Conservation (phyloP, 352 stramenopile genomes). For the Phytophthora vignae region DNA sequence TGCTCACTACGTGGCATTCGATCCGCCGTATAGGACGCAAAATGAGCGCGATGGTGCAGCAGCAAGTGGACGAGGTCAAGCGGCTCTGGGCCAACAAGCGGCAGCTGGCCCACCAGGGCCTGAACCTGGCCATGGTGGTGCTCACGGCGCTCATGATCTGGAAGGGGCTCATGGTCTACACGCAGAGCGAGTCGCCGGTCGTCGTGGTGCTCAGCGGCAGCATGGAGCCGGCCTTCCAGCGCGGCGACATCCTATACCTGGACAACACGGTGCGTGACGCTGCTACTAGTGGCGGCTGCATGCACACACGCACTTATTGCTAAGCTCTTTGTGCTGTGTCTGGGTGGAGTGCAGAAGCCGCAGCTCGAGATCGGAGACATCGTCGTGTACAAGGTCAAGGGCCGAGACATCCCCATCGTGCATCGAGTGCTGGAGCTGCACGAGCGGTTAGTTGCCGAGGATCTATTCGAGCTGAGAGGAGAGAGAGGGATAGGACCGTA, state of each 20-base stretch:
- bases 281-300: too few relatives aligned
- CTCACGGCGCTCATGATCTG: conserved; percentile 99
- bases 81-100: conserved; percentile 99
- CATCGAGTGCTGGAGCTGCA: conserved; percentile 99
- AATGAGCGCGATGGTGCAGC: conserved; percentile 73
- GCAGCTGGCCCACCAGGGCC: conserved; percentile 95
- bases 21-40: background rate
- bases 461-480: background rate
- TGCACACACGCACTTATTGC: too few relatives aligned
- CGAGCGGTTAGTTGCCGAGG: conserved; percentile 65
- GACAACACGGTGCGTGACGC: conserved; percentile 88
- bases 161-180: conserved; percentile 98
- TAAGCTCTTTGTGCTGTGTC: background rate
- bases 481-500: background rate
- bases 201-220: conserved; percentile 98
- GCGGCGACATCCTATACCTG: conserved; percentile 99
- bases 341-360: conserved; percentile 57
- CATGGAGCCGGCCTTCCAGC: conserved; percentile 99
- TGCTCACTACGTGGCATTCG: conserved; percentile 17
- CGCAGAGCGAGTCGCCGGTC: conserved; percentile 97
- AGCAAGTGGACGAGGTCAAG: conserved; percentile 96
- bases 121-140: conserved; percentile 99
- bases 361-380: conserved; percentile 90
- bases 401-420: conserved; percentile 99
- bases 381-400: conserved; percentile 98